Percentiles rank a stretch among this genome's conserved stretches.
Evolutionary conservation across 2,329 filamentous ascomycete genomes (phyloP).

Genomic region (Raffaelea ambrosiae): DNA sequence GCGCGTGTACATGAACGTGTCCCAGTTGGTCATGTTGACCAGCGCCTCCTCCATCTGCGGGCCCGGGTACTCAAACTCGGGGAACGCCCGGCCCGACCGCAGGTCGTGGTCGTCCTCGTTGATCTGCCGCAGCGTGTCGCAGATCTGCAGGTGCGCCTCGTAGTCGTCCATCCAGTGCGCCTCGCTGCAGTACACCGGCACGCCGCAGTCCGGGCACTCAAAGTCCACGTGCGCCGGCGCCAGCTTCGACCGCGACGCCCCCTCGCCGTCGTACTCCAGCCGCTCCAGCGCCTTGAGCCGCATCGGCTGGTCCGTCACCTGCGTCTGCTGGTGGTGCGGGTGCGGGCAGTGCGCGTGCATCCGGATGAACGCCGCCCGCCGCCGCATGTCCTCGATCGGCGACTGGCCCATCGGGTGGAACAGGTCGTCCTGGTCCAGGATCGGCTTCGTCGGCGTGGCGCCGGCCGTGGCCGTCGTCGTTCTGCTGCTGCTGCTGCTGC

Average conservation of each 20-base stretch:
- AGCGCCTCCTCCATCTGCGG: slow-evolving; percentile 85
- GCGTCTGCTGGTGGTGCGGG: slow-evolving; percentile 62
- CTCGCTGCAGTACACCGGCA: slow-evolving; percentile 89
- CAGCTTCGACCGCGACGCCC: slow-evolving; percentile 23
- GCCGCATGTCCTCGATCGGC: slow-evolving; percentile 78
- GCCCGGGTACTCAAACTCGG: slow-evolving; percentile 86
- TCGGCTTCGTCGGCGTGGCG: slow-evolving; percentile 7
- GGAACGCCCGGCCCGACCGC: slow-evolving; percentile 81
- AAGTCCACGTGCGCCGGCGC: slow-evolving; percentile 80
- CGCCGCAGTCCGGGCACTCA: slow-evolving; percentile 92
- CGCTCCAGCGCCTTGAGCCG: slow-evolving; percentile 12
- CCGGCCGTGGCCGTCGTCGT: too few relatives aligned
- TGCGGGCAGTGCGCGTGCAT: slow-evolving; percentile 93
- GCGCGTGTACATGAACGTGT: slow-evolving; percentile 88
- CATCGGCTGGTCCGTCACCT: neutral
- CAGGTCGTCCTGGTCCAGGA: slow-evolving; percentile 66
- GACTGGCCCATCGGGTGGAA: slow-evolving; percentile 91
- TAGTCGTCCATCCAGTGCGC: slow-evolving; percentile 96
- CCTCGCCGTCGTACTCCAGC: slow-evolving; percentile 34
- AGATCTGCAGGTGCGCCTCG: slow-evolving; percentile 84
- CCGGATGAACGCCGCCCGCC: slow-evolving; percentile 81
- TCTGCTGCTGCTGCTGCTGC: slow-evolving; percentile 12
- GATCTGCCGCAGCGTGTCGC: slow-evolving; percentile 82
- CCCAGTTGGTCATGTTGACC: slow-evolving; percentile 98
- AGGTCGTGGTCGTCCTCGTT: slow-evolving; percentile 98